Percentiles rank a stretch among this genome's conserved stretches.
Conservation (phyloP, 495 filamentous ascomycete genomes). For the Thermothielavioides terrestris region DNA sequence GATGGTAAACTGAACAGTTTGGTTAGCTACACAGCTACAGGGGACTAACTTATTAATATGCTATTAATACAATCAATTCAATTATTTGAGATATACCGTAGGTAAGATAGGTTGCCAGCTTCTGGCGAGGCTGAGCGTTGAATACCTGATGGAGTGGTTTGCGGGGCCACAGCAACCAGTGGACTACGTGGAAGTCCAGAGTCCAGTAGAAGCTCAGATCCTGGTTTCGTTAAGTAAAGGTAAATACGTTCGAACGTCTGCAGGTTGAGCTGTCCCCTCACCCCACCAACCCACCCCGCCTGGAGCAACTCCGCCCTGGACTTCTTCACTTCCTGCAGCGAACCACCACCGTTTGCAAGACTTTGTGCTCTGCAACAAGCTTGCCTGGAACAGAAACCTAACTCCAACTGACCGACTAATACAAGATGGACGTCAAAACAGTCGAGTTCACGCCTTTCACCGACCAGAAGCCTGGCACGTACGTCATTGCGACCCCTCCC, state of each 20-base stretch:
- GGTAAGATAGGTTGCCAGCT: neutral
- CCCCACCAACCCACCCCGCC: neutral
- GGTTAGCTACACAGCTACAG: no score
- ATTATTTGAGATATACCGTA: neutral
- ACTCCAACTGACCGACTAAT: neutral
- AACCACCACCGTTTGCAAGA: neutral
- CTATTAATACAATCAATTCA: no score
- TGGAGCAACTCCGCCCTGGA: neutral
- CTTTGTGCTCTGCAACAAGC: neutral
- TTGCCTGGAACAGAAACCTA: neutral
- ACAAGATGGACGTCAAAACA: constrained; percentile 61
- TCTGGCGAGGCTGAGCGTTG: neutral
- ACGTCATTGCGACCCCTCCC: constrained; percentile 40
- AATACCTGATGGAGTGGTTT: neutral
- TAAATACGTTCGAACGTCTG: no score
- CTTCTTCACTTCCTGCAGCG: neutral
- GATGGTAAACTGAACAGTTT: no score
- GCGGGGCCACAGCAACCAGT: no score
- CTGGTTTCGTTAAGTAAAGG: no score
- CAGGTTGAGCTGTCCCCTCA: neutral
- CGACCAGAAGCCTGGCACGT: constrained; percentile 99
- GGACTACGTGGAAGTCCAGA: no score
- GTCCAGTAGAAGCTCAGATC: no score
- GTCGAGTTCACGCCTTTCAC: constrained; percentile 71
- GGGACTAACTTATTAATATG: no score